Evolutionary conservation across 108 stramenopile species (phyloP).

Genomic region (Cyclostephanos invisitatus): DNA sequence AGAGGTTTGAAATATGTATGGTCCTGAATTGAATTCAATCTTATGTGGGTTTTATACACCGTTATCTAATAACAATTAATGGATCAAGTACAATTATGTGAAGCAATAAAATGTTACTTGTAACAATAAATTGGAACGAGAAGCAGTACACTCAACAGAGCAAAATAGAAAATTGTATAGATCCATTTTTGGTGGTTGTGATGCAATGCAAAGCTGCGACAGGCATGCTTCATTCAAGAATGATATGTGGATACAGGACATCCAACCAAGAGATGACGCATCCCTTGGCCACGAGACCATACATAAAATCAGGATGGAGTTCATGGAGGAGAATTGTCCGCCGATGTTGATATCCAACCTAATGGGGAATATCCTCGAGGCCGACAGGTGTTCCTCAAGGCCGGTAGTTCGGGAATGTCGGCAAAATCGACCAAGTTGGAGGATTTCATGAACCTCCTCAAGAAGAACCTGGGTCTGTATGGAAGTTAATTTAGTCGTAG

Average conservation of each 20-base stretch:
- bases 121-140: too few relatives aligned
- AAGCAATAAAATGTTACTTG: too few relatives aligned
- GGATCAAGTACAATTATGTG: too few relatives aligned
- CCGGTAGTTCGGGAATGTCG: slow-evolving; percentile 42
- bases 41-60: too few relatives aligned
- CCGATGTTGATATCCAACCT: slow-evolving; percentile 40
- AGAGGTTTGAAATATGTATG: too few relatives aligned
- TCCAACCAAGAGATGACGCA: slow-evolving; percentile 34
- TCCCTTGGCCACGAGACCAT: slow-evolving; percentile 44
- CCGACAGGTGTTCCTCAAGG: slow-evolving; percentile 38
- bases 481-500: too few relatives aligned
- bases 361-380: slow-evolving; percentile 47
- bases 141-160: too few relatives aligned
- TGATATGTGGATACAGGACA: slow-evolving; percentile 39
- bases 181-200: too few relatives aligned
- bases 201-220: slow-evolving; percentile 41
- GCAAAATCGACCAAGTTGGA: slow-evolving; percentile 46
- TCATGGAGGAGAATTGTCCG: slow-evolving; percentile 22
- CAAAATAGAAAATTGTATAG: too few relatives aligned
- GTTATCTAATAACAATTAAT: too few relatives aligned
- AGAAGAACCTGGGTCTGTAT: slow-evolving; percentile 38
- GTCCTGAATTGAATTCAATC: too few relatives aligned
- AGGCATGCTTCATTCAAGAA: slow-evolving; percentile 43
- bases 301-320: slow-evolving; percentile 24
- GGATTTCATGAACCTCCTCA: slow-evolving; percentile 38